Evolutionary conservation across 2,329 filamentous ascomycete genomes (phyloP).

Genomic region (Fusarium sp.): DNA sequence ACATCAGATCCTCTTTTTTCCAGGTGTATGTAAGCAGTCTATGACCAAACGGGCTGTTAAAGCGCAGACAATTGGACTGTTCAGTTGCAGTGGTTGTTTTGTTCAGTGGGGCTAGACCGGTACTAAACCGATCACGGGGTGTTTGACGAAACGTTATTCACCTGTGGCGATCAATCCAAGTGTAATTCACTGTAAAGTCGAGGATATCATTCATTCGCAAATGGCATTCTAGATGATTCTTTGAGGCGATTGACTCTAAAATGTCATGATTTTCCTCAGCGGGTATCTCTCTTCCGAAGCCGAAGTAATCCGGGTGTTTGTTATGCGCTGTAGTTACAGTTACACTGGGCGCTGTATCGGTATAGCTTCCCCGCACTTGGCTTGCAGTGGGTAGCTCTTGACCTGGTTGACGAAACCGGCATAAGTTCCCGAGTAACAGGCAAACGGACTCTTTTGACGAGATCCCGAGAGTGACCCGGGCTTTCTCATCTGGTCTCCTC

Average conservation of each 20-base stretch:
- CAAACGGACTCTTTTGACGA: slow-evolving; percentile 16
- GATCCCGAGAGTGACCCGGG: slow-evolving; percentile 33
- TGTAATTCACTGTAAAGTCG: background rate
- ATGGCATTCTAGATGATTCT: background rate
- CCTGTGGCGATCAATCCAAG: background rate
- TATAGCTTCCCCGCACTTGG: slow-evolving; percentile 41
- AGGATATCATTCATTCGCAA: slow-evolving; percentile 2
- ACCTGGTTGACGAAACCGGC: slow-evolving; percentile 26
- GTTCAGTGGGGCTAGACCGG: slow-evolving; percentile 18
- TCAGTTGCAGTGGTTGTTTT: slow-evolving; percentile 28
- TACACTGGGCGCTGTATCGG: slow-evolving; percentile 13
- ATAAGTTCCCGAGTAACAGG: slow-evolving; percentile 29
- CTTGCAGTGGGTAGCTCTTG: slow-evolving; percentile 13
- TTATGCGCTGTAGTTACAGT: background rate
- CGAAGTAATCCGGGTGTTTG: slow-evolving; percentile 7
- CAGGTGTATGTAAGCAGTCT: slow-evolving; percentile 1
- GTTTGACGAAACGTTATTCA: slow-evolving; percentile 6
- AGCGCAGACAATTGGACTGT: slow-evolving; percentile 23
- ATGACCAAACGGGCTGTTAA: slow-evolving; percentile 28
- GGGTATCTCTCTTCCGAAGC: background rate
- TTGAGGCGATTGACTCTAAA: background rate
- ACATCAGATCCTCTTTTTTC: slow-evolving; percentile 1
- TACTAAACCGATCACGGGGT: slow-evolving; percentile 30
- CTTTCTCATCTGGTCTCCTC: background rate
- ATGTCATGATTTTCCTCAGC: background rate